Base-by-base conservation (phyloP, 345 rosid species). In the Boechera stricta region DNA sequence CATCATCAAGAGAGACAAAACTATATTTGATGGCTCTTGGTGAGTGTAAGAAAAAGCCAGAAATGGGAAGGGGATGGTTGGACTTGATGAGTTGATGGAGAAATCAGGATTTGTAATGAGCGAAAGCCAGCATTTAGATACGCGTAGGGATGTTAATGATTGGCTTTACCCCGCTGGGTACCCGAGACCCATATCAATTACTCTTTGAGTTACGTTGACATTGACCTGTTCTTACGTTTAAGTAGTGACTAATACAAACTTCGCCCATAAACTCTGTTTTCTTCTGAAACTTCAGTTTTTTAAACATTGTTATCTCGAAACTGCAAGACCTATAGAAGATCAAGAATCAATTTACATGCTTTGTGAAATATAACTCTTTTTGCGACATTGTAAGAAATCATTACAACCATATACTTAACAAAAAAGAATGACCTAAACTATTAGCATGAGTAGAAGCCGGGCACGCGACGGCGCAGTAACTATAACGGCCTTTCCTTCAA, bases 41-140 rank as follows among this genome's bases (percentile, higher is more conserved):
- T 44, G 10, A 36, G 4, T 70, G 18, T 44, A 79, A 21, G 68
- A 55, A 54, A 69, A 68, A 47, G 32, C 72, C 79, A 38, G 79
- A 74, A 21, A 68, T 55, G 18, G 70, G 56, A 1, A 72, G 12
- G 5, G 61, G 54, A 11, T 70, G 71, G 1, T 68, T 74, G 6
- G 71, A 56, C 3, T 42, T 62, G 67, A 61, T 35, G 54, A 48
- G 60, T 56, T 8, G 24, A 21, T 21, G 48, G 71, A 53, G 67
- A 79, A 69, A 48, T 62, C 26, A 0, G 81, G 78, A 32, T 78
- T 42, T 57, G 85, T 79, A 42, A 82, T 76, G 71, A 79, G 80
- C 2, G 79, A 79, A 57, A 77, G 81, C 83, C 83, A 82, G 49
- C 68, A 77, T 72, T 76, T 79, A 0, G 83, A 82, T 62, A 82